Evolutionary conservation across 2,329 filamentous ascomycete genomes (phyloP).

Genomic region (Juglanconis oblonga): DNA sequence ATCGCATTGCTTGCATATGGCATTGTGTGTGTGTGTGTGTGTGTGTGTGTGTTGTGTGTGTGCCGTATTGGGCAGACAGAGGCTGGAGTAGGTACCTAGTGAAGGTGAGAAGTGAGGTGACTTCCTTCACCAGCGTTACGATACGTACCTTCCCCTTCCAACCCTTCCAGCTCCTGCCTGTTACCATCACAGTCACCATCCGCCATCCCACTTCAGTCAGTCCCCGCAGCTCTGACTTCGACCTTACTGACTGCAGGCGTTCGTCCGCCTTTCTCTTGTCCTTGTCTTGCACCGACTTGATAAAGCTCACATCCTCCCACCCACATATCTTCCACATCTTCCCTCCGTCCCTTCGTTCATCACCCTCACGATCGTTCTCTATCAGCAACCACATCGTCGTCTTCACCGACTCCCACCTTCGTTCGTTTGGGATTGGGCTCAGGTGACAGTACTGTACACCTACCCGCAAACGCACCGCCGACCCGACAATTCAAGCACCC

Average conservation of each 20-base stretch:
- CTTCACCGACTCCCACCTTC: constrained; percentile 11
- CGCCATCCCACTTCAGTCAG: neutral
- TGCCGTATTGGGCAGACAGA: neutral
- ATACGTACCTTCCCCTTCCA: neutral
- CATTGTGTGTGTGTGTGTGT: neutral
- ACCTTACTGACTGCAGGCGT: too few species aligned
- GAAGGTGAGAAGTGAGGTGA: constrained; percentile 8
- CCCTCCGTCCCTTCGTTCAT: neutral
- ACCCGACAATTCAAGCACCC: neutral
- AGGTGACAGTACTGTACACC: neutral
- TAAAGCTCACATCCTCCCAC: constrained; percentile 10
- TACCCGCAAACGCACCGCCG: neutral
- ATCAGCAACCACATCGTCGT: constrained; percentile 8
- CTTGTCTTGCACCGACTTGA: constrained; percentile 1
- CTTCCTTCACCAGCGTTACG: neutral
- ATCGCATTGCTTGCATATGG: neutral
- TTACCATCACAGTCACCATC: neutral
- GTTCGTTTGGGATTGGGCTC: neutral
- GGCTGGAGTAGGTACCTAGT: neutral
- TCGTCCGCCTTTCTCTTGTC: neutral
- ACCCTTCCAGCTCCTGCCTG: neutral
- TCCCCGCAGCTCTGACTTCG: constrained; percentile 1
- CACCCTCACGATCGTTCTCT: constrained; percentile 10
- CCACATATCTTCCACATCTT: neutral
- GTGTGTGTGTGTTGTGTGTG: neutral